Base-by-base conservation (phyloP, 148 eudicot species). In the Euryodendron excelsum region DNA sequence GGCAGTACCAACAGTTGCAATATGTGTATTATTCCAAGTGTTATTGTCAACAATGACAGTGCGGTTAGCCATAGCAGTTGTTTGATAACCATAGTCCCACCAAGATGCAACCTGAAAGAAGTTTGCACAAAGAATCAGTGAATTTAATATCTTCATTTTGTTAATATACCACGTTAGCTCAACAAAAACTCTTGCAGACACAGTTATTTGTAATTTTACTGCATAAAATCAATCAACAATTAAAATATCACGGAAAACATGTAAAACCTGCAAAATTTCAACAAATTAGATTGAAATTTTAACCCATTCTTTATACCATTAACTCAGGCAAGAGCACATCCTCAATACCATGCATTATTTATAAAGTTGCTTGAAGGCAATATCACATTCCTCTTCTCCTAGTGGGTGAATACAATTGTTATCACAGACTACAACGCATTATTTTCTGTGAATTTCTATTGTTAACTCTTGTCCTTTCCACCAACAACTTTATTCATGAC, bases 31-130 rank as follows among this genome's bases (percentile, higher is more conserved):
- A 84, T 96, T 96, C 99, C 99, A 96, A 53, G 99, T 96, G 82
- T 96, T 96, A 68, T 96, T 96, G 84, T 96, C 99, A 79, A 96
- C 98, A 82, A 96, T 91, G 76, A 96, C 99, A 69, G 99, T 96
- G 72, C 99, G 97, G 84, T 96, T 96, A 44, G 99, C 99, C 99
- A 93, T 96, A 28, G 99, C 99, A 80, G 99, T 96, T 65, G 99
- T 96, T 83, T 93, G 98, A 84, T 96, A 96, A 77, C 99, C 99
- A 84, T 96, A 96, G 77, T 96, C 99, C 99, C 99, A 96, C 99
- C 99, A 96, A 77, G 98, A 96, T 65, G 99, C 99, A 82, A 96
- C 98, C 99, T 96, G 86, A 84, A 87, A 66, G 78, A 67, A 61
- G 74, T 76, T 63, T n/a, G 11, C 37, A 74, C 41, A 31, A 80